Evolutionary conservation across 2,329 filamentous ascomycete genomes (phyloP).

Genomic region (Xenoacremonium recifei): DNA sequence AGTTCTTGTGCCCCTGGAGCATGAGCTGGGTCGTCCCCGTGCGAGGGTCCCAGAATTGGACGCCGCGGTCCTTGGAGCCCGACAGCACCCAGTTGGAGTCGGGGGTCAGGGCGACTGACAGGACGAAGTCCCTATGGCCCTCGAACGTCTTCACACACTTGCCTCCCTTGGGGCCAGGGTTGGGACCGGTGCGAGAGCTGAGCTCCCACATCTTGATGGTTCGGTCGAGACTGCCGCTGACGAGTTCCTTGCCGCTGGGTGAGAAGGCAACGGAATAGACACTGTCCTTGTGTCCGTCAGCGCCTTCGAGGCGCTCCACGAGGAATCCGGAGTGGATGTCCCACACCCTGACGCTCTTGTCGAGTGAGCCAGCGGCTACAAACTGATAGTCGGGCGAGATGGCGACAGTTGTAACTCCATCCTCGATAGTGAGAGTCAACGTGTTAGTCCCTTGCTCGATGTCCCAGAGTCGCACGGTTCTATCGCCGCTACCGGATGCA

Average conservation of each 20-base stretch:
- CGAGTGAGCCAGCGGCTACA: conserved; percentile 90
- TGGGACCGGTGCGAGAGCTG: conserved; percentile 65
- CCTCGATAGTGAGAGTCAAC: conserved; percentile 86
- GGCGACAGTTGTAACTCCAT: conserved; percentile 95
- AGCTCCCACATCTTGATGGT: conserved; percentile 99
- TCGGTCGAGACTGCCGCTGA: conserved; percentile 93
- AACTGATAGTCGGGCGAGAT: conserved; percentile 94
- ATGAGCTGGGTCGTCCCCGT: conserved; percentile 95
- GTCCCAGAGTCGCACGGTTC: conserved; percentile 95
- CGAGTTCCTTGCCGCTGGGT: conserved; percentile 86
- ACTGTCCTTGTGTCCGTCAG: conserved; percentile 93
- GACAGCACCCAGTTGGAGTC: conserved; percentile 96
- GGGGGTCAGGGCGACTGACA: conserved; percentile 91
- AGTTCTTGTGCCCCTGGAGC: conserved; percentile 98
- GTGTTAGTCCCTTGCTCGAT: conserved; percentile 81
- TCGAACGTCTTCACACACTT: conserved; percentile 97
- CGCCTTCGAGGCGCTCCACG: conserved; percentile 87
- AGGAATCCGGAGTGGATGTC: conserved; percentile 84
- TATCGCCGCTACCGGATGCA: conserved; percentile 90
- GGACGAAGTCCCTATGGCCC: conserved; percentile 95
- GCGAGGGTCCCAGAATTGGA: conserved; percentile 97
- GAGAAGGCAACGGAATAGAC: conserved; percentile 97
- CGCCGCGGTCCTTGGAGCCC: conserved; percentile 93
- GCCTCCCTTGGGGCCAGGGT: conserved; percentile 73
- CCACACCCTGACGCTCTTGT: conserved; percentile 98